Conservation (phyloP, 768 basidiomycete species). For the Trametes cingulata region DNA sequence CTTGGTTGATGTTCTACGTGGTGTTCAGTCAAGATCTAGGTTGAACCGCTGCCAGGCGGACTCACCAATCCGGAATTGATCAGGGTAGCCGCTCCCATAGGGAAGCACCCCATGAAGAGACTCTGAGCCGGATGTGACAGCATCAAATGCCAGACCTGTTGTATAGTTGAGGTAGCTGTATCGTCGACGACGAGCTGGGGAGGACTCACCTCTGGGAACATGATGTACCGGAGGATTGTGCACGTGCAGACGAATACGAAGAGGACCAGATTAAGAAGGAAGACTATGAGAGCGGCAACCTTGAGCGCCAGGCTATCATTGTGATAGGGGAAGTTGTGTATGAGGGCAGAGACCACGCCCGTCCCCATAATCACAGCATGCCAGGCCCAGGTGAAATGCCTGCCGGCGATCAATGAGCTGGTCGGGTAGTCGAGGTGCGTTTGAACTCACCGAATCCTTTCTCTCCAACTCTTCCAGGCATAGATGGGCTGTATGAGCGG, state of each 20-base stretch:
- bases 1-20: slow-evolving; percentile 36
- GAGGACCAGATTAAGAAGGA: slow-evolving; percentile 42
- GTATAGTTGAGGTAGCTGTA: neutral
- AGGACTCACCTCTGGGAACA: slow-evolving; percentile 33
- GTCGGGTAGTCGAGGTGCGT: neutral
- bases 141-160: slow-evolving; percentile 34
- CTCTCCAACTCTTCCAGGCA: slow-evolving; percentile 38
- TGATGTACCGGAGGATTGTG: slow-evolving; percentile 35
- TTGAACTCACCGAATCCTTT: slow-evolving; percentile 37
- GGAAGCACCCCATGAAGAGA: slow-evolving; percentile 44
- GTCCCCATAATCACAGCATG: slow-evolving; percentile 51
- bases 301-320: slow-evolving; percentile 35
- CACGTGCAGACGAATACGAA: slow-evolving; percentile 36
- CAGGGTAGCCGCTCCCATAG: slow-evolving; percentile 48
- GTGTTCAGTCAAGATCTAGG: neutral
- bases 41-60: neutral
- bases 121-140: slow-evolving; percentile 43
- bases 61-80: slow-evolving; percentile 43
- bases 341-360: slow-evolving; percentile 40
- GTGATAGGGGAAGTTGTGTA: slow-evolving; percentile 47
- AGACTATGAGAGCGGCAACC: slow-evolving; percentile 38
- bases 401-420: slow-evolving; percentile 14
- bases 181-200: no score
- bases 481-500: slow-evolving; percentile 24
- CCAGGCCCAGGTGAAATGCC: slow-evolving; percentile 51